Percentiles rank a stretch among this genome's conserved stretches.
Evolutionary conservation across 139 green algal species (phyloP).

Genomic region (Chlamydomonas sp.): DNA sequence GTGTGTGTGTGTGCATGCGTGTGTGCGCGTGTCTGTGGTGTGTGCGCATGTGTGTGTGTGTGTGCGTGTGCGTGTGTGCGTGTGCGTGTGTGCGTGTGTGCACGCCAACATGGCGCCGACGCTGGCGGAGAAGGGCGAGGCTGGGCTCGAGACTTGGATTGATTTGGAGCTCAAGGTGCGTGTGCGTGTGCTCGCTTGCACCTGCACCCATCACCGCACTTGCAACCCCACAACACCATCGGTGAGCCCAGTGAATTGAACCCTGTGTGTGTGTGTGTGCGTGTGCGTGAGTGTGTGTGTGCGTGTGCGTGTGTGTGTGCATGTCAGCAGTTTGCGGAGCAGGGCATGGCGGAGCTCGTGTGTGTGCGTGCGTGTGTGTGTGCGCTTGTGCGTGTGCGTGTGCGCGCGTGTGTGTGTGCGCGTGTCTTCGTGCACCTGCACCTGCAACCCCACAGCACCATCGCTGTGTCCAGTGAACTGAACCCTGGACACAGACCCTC

Average conservation of each 20-base stretch:
- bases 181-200: constrained; percentile 74
- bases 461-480: background rate
- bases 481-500: too few species aligned
- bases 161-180: constrained; percentile 87
- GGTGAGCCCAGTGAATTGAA: too few species aligned
- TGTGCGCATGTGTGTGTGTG: too few species aligned
- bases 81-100: too few species aligned
- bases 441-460: constrained; percentile 62
- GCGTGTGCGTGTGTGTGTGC: background rate
- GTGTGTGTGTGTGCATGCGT: too few species aligned
- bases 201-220: constrained; percentile 71
- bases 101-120: constrained; percentile 80
- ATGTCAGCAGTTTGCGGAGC: background rate
- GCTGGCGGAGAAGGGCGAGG: constrained; percentile 63
- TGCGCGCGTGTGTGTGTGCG: constrained; percentile 85
- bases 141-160: constrained; percentile 63
- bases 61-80: too few species aligned
- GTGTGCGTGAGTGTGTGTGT: background rate
- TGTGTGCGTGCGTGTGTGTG: too few species aligned
- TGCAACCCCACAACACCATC: constrained; percentile 58
- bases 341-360: too few species aligned
- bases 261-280: background rate
- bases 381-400: constrained; percentile 55
- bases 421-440: too few species aligned
- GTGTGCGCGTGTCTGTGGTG: too few species aligned